Conservation (phyloP, 257 asterid genomes). For the Lavandula angustifolia region DNA sequence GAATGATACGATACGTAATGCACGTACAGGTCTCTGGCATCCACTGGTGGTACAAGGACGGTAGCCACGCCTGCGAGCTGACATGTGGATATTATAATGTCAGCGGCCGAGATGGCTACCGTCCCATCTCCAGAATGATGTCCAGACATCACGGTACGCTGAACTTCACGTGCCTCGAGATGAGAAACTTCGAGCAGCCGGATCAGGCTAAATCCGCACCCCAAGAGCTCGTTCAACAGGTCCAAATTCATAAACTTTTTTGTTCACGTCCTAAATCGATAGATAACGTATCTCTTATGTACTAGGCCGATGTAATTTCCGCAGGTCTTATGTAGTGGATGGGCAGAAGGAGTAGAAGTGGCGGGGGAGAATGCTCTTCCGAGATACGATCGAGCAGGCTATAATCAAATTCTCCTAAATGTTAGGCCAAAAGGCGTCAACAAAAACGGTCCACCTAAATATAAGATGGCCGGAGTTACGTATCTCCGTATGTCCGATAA, state of each 20-base stretch:
- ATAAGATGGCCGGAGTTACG: conserved; percentile 59
- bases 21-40: conserved; percentile 64
- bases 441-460: conserved; percentile 44
- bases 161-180: conserved; percentile 80
- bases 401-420: conserved; percentile 72
- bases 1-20: no score
- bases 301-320: background rate
- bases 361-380: conserved; percentile 89
- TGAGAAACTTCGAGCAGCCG: conserved; percentile 67
- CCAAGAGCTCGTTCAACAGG: conserved; percentile 75
- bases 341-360: conserved; percentile 67
- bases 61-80: conserved; percentile 81
- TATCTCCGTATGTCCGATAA: conserved; percentile 64
- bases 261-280: conserved; percentile 35
- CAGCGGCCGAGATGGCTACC: conserved; percentile 66
- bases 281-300: background rate
- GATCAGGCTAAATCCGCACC: conserved; percentile 65
- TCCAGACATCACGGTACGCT: conserved; percentile 63
- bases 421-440: conserved; percentile 69
- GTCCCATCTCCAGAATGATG: conserved; percentile 68
- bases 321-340: conserved; percentile 67
- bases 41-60: conserved; percentile 84
- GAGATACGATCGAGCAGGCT: conserved; percentile 55
- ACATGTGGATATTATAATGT: conserved; percentile 73
- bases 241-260: background rate